A percentile compares a stretch with the other conserved stretches of the same genome.
Conservation (phyloP, 2,329 filamentous ascomycete species). For the Leptographium procerum region DNA sequence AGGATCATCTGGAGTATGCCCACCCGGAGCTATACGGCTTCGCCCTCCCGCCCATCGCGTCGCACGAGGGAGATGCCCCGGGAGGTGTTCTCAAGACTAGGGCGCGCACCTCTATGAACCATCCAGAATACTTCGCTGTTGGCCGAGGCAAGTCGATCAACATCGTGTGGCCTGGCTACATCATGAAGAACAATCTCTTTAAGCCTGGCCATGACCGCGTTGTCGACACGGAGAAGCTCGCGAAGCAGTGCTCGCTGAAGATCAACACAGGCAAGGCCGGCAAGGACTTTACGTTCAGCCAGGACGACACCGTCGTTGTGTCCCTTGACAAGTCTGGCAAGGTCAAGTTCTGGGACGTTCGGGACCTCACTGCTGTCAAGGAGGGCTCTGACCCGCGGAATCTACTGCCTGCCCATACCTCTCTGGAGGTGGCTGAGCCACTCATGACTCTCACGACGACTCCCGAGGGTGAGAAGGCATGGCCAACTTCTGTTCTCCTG, state of each 20-base stretch:
- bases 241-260: slow-evolving; percentile 77
- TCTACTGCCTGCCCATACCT: slow-evolving; percentile 41
- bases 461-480: slow-evolving; percentile 82
- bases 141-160: slow-evolving; percentile 94
- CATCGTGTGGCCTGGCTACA: slow-evolving; percentile 62
- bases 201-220: slow-evolving; percentile 53
- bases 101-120: slow-evolving; percentile 76
- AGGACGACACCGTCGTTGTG: slow-evolving; percentile 88
- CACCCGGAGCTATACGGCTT: slow-evolving; percentile 79
- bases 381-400: slow-evolving; percentile 38
- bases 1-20: slow-evolving; percentile 67
- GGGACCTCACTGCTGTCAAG: slow-evolving; percentile 52
- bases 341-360: slow-evolving; percentile 97
- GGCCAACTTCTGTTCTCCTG: slow-evolving; percentile 91
- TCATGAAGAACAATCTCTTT: slow-evolving; percentile 51
- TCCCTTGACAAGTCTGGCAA: slow-evolving; percentile 94
- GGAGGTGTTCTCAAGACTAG: slow-evolving; percentile 92
- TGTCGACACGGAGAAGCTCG: slow-evolving; percentile 79
- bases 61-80: slow-evolving; percentile 80
- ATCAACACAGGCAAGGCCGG: slow-evolving; percentile 96
- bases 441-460: slow-evolving; percentile 80
- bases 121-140: slow-evolving; percentile 90
- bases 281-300: slow-evolving; percentile 96
- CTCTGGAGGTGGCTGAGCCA: slow-evolving; percentile 73
- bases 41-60: slow-evolving; percentile 74